Percentiles rank a stretch among this genome's conserved stretches.
Evolutionary conservation across 768 basidiomycete genomes (phyloP).

Genomic region (Lyophyllum shimeji): DNA sequence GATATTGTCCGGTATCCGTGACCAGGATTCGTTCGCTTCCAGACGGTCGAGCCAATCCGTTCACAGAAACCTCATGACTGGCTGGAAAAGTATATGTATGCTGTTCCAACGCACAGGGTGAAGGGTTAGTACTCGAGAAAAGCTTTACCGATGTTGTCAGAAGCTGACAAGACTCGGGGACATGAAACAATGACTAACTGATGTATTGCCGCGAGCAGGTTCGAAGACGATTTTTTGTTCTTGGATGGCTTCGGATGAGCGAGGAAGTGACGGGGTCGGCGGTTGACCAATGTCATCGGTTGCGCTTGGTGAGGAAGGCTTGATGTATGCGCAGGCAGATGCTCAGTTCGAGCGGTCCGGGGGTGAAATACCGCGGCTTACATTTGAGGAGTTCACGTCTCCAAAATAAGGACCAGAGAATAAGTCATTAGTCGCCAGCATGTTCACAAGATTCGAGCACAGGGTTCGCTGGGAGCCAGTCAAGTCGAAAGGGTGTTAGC

Average conservation of each 20-base stretch:
- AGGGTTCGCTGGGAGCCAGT: neutral
- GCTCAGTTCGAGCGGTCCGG: neutral
- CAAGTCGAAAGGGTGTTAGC: no score
- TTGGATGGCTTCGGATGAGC: neutral
- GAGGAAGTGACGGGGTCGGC: slow-evolving; percentile 8
- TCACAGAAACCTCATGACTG: no score
- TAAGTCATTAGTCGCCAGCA: slow-evolving; percentile 3
- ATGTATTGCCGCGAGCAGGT: neutral
- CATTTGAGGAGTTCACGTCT: slow-evolving; percentile 23
- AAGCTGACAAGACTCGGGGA: neutral
- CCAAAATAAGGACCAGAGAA: slow-evolving; percentile 24
- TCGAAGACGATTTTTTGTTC: neutral
- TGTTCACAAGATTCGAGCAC: neutral
- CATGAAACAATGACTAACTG: neutral
- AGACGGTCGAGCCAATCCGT: neutral
- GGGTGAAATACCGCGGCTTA: neutral
- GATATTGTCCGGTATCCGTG: neutral
- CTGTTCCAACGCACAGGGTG: neutral
- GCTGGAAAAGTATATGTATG: no score
- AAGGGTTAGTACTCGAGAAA: neutral
- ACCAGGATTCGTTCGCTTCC: neutral
- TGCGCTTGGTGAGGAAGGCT: neutral
- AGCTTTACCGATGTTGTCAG: neutral
- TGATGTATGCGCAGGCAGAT: slow-evolving; percentile 10
- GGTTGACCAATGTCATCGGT: slow-evolving; percentile 13